Evolutionary conservation across 2,329 filamentous ascomycete genomes (phyloP).

Genomic region (Sporothrix phasma): DNA sequence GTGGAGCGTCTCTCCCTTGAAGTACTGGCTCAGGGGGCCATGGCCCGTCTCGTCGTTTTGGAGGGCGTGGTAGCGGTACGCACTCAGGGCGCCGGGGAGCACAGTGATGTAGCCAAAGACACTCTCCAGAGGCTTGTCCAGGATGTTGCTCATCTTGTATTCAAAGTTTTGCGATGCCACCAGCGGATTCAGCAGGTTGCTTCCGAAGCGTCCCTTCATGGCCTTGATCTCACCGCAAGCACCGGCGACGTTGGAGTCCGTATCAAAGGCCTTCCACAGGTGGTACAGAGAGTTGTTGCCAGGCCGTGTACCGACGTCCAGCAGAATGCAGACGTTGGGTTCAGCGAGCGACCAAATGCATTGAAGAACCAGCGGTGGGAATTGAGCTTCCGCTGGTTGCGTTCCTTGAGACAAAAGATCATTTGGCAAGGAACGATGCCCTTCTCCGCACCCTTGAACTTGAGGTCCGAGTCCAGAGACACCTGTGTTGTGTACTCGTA

Average conservation of each 20-base stretch:
- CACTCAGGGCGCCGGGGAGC: constrained; percentile 94
- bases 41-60: constrained; percentile 95
- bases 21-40: constrained; percentile 92
- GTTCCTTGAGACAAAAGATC: constrained; percentile 97
- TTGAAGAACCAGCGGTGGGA: constrained; percentile 99
- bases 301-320: constrained; percentile 92
- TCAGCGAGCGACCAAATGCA: constrained; percentile 83
- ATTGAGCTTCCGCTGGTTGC: constrained; percentile 96
- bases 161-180: constrained; percentile 98
- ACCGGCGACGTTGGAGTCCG: constrained; percentile 91
- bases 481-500: constrained; percentile 99
- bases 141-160: constrained; percentile 99
- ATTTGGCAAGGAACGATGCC: constrained; percentile 97
- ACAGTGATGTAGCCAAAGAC: constrained; percentile 97
- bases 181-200: constrained; percentile 83
- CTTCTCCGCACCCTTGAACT: constrained; percentile 98
- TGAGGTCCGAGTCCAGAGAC: constrained; percentile 86
- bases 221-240: constrained; percentile 98
- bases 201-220: constrained; percentile 77
- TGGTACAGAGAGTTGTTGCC: constrained; percentile 89
- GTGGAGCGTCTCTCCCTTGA: constrained; percentile 92
- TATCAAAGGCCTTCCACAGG: constrained; percentile 97
- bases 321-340: constrained; percentile 90
- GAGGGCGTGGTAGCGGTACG: constrained; percentile 86
- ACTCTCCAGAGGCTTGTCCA: constrained; percentile 94